Base-by-base conservation (phyloP, 306 rosid species). In the Acacia confusa region DNA sequence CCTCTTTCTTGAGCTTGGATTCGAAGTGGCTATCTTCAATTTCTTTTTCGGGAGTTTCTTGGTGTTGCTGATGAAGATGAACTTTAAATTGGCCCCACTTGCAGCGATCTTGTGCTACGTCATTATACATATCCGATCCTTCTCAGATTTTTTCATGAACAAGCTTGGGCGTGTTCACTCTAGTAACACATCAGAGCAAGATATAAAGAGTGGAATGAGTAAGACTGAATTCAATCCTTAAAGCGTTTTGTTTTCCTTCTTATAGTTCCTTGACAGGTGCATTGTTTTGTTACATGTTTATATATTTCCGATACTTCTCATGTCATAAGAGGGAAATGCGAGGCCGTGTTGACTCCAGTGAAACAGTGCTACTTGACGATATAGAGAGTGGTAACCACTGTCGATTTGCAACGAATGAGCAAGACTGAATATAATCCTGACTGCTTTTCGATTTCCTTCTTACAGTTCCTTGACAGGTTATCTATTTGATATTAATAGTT, bases 1-100 rank as follows among this genome's bases (percentile, higher is more conserved):
- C 48, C 13, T 74, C 78, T 52, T 74, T 52, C n/a, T n/a, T 52
- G 45, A 74, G 65, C 64, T 52, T 6, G 78, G 66, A 9, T 74
- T 50, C 17, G 78, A 74, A 52, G 28, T 11, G 44, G 78, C 48
- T 9, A 16, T 74, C 17, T 74, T 2, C 44, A 50, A 74, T 32
- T 52, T 50, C 28, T 74, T 19, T 16, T 15, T 52, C 10, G 78
- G 78, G 40, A 30, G 47, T 34, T 28, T 74, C 47, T 9, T 74
- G 30, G 77, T 50, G 43, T 8, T 22, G 10, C 17, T 73, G 3
- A 28, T 52, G 65, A 52, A 73, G 24, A 28, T 73, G 44, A 52
- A 73, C 64, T 32, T 30, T 22, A 73, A 48, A 20, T 32, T 30
- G 10, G 19, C 48, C 24, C 20, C 45, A 15, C 30, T 30, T 50